Evolutionary conservation across 257 asterid genomes (phyloP), one percentile per base, ranked within the genome.

Genomic region (Nicotiana sylvestris): DNA sequence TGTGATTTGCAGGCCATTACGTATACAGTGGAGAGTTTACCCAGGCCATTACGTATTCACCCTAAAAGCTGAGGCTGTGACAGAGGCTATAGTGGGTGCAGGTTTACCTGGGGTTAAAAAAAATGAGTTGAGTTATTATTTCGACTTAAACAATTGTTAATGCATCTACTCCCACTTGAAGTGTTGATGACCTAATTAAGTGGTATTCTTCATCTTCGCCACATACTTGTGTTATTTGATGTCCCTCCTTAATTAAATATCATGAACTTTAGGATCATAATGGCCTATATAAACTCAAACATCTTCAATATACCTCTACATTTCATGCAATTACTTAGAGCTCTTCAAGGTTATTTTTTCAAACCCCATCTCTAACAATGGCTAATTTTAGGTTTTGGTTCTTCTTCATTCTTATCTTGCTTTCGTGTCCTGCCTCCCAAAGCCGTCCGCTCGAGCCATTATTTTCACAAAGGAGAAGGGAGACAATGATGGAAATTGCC

Each of bases 371-470:
- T 70, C 13, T 33, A 29, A 56, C 18, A 66, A 81, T 81, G 84
- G 68, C 84, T 33, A 43, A 27, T 55, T 67, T 55, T 76, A 76
- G 53, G 51, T 61, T 61, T 43, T 82, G 74, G 82, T 18, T 82
- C 9, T 74, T 27, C 66, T 49, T 82, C 29, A 61, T 82, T 46
- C 57, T 82, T 13, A 21, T 82, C 39, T 65, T 77, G 25, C 29
- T 82, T 76, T 61, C 85, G 30, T 43, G 81, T 70, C 49, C 49
- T 21, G 8, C 7, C n/a, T 32, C 16, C 9, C 33, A 15, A 15
- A 17, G 49, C 0, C 81, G 27, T 35, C 16, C 1, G 0, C 74
- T 58, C n/a, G 70, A 8, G 9, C 13, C 27, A 29, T 37, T 43
- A 7, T 43, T 29, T 46, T 21, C 21, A 4, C 9, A 0, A 9